phyloP scores from a whole-genome alignment of 2,329 filamentous ascomycete genomes.

The Phialophora chinensis region DNA sequence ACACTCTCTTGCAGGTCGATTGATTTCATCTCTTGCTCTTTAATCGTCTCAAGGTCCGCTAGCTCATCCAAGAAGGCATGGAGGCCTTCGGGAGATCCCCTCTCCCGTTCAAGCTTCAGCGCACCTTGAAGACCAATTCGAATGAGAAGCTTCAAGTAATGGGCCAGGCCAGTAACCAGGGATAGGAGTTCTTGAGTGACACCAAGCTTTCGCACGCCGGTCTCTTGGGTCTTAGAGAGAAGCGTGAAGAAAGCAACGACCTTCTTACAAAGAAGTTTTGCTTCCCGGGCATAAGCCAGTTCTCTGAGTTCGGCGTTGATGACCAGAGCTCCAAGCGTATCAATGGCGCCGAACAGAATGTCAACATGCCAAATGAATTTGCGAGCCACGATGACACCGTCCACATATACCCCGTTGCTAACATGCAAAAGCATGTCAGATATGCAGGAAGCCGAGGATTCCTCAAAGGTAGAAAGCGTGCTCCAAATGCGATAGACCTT shows the following conservation, averaged over 20 bases:
- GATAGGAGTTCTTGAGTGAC: conserved; percentile 99
- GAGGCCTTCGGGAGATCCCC: conserved; percentile 73
- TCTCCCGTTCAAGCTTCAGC: conserved; percentile 86
- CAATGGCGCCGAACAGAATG: conserved; percentile 85
- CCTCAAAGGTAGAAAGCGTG: conserved; percentile 93
- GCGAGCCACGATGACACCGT: conserved; percentile 92
- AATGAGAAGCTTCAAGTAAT: conserved; percentile 97
- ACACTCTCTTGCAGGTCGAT: conserved; percentile 70
- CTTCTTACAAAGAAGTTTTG: conserved; percentile 99
- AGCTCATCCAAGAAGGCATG: conserved; percentile 84
- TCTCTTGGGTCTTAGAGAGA: conserved; percentile 92
- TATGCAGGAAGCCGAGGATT: conserved; percentile 96
- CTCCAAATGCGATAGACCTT: conserved; percentile 99
- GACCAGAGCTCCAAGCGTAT: conserved; percentile 79
- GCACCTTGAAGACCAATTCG: conserved; percentile 95
- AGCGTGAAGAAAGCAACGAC: conserved; percentile 97
- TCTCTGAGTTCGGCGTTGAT: conserved; percentile 74
- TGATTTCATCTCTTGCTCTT: conserved; percentile 70
- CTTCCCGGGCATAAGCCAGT: conserved; percentile 88
- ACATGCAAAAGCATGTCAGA: conserved; percentile 99
- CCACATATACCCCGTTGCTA: conserved; percentile 94
- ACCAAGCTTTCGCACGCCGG: conserved; percentile 84
- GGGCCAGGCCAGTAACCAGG: conserved; percentile 90
- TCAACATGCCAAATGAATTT: conserved; percentile 97
- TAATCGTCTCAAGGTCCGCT: conserved; percentile 77